A percentile compares a stretch with the other conserved stretches of the same genome.
These are phyloP conservation scores for Apodospora peruviana DNA, from an alignment of 495 filamentous ascomycete species.

Conservation along the genomic window DNA sequence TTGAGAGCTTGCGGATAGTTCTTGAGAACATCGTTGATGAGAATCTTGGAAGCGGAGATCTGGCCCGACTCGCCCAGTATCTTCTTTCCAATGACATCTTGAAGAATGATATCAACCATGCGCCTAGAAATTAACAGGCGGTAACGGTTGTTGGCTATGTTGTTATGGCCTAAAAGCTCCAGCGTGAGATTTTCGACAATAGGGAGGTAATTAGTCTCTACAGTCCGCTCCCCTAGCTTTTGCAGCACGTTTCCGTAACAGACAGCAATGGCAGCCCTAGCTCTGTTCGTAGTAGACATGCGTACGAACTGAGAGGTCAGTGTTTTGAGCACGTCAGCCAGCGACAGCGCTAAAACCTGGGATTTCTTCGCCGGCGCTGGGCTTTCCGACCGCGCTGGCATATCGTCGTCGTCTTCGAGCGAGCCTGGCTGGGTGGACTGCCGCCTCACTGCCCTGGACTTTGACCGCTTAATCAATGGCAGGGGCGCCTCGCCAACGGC, in stretches of 20 bases:
- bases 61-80: slow-evolving; percentile 87
- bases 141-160: slow-evolving; percentile 79
- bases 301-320: slow-evolving; percentile 79
- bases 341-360: slow-evolving; percentile 63
- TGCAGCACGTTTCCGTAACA: slow-evolving; percentile 80
- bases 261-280: slow-evolving; percentile 75
- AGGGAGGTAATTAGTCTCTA: slow-evolving; percentile 72
- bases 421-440: slow-evolving; percentile 46
- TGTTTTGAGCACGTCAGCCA: slow-evolving; percentile 74
- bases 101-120: slow-evolving; percentile 77
- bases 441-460: slow-evolving; percentile 65
- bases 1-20: slow-evolving; percentile 92
- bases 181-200: slow-evolving; percentile 77
- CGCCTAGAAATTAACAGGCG: slow-evolving; percentile 78
- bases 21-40: slow-evolving; percentile 86
- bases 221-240: slow-evolving; percentile 64
- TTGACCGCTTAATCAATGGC: slow-evolving; percentile 67
- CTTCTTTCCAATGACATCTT: slow-evolving; percentile 73
- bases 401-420: slow-evolving; percentile 65
- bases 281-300: slow-evolving; percentile 70
- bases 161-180: slow-evolving; percentile 72
- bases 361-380: slow-evolving; percentile 64
- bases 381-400: slow-evolving; percentile 68
- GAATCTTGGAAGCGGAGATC: slow-evolving; percentile 67
- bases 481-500: slow-evolving; percentile 45